phyloP scores from a whole-genome alignment of 169 alveolate species.

The Cyclospora cayetanensis region DNA sequence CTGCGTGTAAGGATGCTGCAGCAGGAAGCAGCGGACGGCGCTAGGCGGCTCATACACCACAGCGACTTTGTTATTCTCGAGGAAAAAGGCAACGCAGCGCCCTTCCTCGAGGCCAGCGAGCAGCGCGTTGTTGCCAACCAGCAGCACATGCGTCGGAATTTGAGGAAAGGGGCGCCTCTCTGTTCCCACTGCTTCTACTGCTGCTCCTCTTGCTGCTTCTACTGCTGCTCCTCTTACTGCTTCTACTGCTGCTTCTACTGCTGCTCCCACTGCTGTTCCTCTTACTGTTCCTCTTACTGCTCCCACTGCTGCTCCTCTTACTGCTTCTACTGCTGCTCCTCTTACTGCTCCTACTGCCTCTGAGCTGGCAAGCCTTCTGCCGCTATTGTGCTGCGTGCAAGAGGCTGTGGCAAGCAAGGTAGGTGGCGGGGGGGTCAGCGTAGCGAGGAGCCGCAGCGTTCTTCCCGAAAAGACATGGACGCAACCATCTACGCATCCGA shows the following conservation, averaged over 20 bases:
- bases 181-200: background rate
- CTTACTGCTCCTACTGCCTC: background rate
- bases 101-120: conserved; percentile 39
- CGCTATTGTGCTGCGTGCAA: background rate
- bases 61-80: conserved; percentile 28
- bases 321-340: background rate
- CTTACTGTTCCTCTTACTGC: background rate
- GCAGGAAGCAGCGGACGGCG: conserved; percentile 13
- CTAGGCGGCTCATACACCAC: conserved; percentile 16
- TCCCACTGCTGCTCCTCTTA: background rate
- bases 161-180: background rate
- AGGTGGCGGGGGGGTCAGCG: conserved; percentile 22
- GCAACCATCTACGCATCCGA: conserved; percentile 37
- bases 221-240: background rate
- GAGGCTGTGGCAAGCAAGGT: background rate
- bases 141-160: conserved; percentile 14
- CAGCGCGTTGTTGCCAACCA: conserved; percentile 40
- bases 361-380: too few relatives aligned
- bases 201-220: background rate
- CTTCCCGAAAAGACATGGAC: conserved; percentile 7
- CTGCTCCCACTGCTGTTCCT: background rate
- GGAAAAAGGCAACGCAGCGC: conserved; percentile 9
- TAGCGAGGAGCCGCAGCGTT: background rate
- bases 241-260: background rate
- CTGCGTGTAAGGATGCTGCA: background rate